These are phyloP conservation scores for Avena insularis DNA, from an alignment of 176 grass and related monocot genomes.

Conservation along the genomic window DNA sequence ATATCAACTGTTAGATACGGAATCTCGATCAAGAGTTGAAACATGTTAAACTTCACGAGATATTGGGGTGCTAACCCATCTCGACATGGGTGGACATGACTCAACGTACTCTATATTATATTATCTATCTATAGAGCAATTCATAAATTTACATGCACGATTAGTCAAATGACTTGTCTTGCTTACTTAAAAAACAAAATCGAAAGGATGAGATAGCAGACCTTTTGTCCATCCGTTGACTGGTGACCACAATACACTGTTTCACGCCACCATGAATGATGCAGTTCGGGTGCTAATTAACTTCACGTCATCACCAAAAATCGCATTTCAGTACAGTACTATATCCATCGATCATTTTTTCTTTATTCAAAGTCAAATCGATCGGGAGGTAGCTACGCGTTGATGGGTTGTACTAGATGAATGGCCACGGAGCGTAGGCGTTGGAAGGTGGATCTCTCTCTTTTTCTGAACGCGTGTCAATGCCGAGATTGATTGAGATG, in stretches of 20 bases:
- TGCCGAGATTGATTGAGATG: not conserved
- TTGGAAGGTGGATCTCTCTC: too few relatives aligned
- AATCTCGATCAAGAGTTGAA: too few relatives aligned
- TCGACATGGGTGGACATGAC: too few relatives aligned
- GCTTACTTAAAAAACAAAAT: not conserved
- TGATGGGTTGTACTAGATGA: not conserved
- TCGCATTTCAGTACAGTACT: not conserved
- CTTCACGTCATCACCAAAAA: not conserved
- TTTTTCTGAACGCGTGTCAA: too few relatives aligned
- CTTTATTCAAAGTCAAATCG: not conserved
- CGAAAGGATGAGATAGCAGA: not conserved
- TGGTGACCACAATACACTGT: not conserved
- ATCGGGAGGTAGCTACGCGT: not conserved
- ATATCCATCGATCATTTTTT: not conserved
- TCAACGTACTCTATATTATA: too few relatives aligned
- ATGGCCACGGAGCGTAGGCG: not conserved
- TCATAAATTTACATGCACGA: too few relatives aligned
- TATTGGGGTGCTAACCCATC: too few relatives aligned
- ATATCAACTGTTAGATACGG: too few relatives aligned
- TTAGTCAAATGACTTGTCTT: not conserved
- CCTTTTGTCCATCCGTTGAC: not conserved
- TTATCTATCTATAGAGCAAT: too few relatives aligned
- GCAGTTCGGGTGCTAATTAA: not conserved
- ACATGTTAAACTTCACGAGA: too few relatives aligned
- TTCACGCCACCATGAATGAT: slow-evolving; percentile 2